phyloP scores from a whole-genome alignment of 169 alveolate genomes.

The Plasmodium cynomolgi region DNA sequence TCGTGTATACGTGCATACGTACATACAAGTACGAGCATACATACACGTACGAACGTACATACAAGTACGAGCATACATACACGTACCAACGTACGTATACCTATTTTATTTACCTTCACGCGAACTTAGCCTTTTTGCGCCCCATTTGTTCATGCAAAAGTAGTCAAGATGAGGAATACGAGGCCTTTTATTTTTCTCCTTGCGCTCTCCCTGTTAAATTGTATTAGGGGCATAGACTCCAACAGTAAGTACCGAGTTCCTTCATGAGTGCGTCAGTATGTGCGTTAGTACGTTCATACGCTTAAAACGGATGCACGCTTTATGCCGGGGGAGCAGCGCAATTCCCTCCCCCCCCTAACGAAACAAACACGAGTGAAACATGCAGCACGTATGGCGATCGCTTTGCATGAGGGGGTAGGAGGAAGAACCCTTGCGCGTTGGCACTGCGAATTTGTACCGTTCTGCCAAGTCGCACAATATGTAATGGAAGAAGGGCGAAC shows the following conservation, averaged over 20 bases:
- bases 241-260: slow-evolving; percentile 11
- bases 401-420: neutral
- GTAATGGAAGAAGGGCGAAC: neutral
- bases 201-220: slow-evolving; percentile 17
- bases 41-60: neutral
- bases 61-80: neutral
- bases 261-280: neutral
- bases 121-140: neutral
- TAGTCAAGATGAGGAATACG: slow-evolving; percentile 18
- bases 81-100: neutral
- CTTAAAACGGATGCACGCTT: neutral
- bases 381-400: neutral
- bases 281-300: neutral
- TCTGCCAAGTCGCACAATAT: neutral
- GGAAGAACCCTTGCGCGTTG: neutral
- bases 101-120: neutral
- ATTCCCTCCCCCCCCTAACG: neutral
- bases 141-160: slow-evolving; percentile 14
- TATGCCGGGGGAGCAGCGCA: neutral
- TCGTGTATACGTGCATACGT: neutral
- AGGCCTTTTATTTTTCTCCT: slow-evolving; percentile 13
- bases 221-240: slow-evolving; percentile 23
- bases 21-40: neutral
- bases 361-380: neutral
- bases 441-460: neutral